These are phyloP conservation scores for Emericellopsis atlantica DNA, from an alignment of 2,329 filamentous ascomycete genomes.

Conservation along the genomic window DNA sequence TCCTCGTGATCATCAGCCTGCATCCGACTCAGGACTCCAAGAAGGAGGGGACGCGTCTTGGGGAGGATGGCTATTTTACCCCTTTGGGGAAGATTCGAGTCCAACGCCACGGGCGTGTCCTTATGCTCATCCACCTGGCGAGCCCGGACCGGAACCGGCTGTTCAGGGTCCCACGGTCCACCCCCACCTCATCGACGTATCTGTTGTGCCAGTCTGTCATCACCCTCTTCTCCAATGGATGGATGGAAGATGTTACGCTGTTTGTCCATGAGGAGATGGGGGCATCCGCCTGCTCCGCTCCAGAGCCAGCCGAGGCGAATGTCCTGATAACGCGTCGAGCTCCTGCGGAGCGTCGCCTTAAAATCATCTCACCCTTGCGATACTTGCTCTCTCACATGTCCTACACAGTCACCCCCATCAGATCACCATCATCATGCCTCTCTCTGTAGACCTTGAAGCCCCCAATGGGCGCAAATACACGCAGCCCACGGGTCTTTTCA, in stretches of 20 bases:
- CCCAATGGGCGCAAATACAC: constrained; percentile 18
- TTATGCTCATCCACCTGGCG: neutral
- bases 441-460: constrained; percentile 6
- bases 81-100: neutral
- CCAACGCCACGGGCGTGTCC: neutral
- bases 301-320: neutral
- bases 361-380: neutral
- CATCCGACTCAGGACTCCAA: neutral
- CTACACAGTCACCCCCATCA: neutral
- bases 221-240: neutral
- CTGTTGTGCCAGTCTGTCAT: neutral
- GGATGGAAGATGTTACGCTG: neutral
- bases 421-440: neutral
- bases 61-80: neutral
- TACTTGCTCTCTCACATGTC: neutral
- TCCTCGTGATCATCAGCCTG: neutral
- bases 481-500: constrained; percentile 13
- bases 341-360: neutral
- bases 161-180: neutral
- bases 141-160: neutral
- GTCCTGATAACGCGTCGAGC: neutral
- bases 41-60: neutral
- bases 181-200: neutral
- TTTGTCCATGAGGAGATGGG: neutral
- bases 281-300: neutral